These are phyloP conservation scores for Penicillium cataractarum DNA, from an alignment of 495 filamentous ascomycete genomes.

Conservation along the genomic window DNA sequence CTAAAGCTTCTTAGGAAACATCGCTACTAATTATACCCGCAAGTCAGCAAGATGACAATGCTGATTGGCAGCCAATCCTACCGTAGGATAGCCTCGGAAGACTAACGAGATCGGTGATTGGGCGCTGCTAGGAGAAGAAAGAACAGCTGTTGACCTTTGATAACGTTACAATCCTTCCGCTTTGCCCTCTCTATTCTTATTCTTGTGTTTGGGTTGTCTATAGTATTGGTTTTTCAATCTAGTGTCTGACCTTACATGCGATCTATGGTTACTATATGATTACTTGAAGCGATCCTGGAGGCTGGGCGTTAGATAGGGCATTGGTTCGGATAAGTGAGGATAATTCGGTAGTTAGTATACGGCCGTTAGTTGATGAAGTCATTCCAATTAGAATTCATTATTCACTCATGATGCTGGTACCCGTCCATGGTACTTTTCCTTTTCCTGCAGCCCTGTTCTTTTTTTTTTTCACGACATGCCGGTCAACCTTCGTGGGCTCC, in stretches of 20 bases:
- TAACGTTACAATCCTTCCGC: conserved; percentile 7
- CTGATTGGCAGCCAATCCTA: conserved; percentile 6
- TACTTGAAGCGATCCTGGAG: neutral
- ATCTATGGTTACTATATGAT: neutral
- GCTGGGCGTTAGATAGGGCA: neutral
- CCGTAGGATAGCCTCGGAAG: neutral
- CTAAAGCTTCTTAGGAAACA: neutral
- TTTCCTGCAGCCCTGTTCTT: conserved; percentile 1
- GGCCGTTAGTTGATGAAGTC: neutral
- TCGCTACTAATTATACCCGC: conserved; percentile 12
- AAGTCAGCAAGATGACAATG: neutral
- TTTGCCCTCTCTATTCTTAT: no score
- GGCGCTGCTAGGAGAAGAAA: neutral
- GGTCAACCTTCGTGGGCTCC: conserved; percentile 25
- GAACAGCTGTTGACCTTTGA: neutral
- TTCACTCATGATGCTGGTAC: neutral
- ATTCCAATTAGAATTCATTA: no score
- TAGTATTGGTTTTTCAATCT: conserved; percentile 1
- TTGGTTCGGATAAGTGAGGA: neutral
- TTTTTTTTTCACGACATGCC: conserved; percentile 16
- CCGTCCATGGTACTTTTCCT: conserved; percentile 8
- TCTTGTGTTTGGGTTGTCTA: neutral
- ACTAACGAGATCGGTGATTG: neutral
- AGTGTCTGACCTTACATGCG: neutral
- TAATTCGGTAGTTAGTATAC: neutral